Evolutionary conservation across 495 filamentous ascomycete genomes (phyloP), one percentile per base, ranked within the genome.

Genomic region (Daldinia concentrica): DNA sequence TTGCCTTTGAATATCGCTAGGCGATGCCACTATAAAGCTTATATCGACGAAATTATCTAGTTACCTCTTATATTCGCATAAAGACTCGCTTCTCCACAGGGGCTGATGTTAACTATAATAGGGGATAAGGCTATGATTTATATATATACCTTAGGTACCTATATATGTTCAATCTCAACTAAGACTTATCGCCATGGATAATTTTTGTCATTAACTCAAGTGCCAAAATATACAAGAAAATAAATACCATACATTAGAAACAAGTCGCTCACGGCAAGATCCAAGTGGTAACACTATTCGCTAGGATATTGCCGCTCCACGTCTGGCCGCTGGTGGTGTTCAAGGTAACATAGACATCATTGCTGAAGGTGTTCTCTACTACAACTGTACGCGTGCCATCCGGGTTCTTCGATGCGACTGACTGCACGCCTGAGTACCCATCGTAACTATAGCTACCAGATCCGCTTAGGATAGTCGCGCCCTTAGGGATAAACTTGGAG

Each of bases 401-500:
- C 0, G 85, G 83, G 59, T 86, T 87, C 67, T 83, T 64, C 22
- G 84, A 81, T 1, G 83, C 85, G 5, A 86, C 81, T 24, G 80
- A 81, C 74, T 87, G 84, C 15, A 86, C 36, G 17, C 82, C 84
- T 12, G 63, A 65, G 32, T 81, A 81, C 54, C 71, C 76, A 4
- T 74, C 73, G 67, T 84, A 84, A 11, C 80, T 83, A 54, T 83
- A 85, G 61, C 83, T 85, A 0, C 85, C 84, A 7, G 73, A 78
- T 7, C 82, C 83, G 75, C 67, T 74, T 9, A 87, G 71, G 36
- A 86, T 78, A 14, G 78, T 77, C 0, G 85, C 83, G 39, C 84
- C 85, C 15, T 78, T 79, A 17, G 84, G 82, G 64, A 88, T 87
- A 69, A 86, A 88, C 72, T 83, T 86, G 73, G 82, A 85, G 73